Base-by-base conservation (phyloP, 768 basidiomycete genomes). In the Hirschioporus abietinus region DNA sequence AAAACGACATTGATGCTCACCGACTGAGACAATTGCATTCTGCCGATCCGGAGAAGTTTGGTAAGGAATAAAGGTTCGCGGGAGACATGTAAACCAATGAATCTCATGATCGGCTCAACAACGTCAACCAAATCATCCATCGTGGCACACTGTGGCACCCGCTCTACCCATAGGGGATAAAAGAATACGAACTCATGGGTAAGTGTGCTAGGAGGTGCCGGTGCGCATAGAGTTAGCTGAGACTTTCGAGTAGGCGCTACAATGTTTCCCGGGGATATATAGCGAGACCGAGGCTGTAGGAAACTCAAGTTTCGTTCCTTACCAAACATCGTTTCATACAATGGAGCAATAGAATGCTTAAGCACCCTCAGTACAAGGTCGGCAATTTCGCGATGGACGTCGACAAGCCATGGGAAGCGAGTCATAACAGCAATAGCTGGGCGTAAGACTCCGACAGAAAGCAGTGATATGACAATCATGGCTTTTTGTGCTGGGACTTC, bases 111-210 rank as follows among this genome's bases (percentile, higher is more conserved):
- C 18, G 93, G 91, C 68, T 94, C 88, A 27, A 93, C 82, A 59
- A 95, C 86, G 71, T 87, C 83, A 66, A 86, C 79, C 36, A 97
- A 75, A 71, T 96, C 95, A 58, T 89, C 88, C 63, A 87, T 73
- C 0, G 80, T 79, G 7, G 79, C 77, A 73, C 90, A 90, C 34
- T 87, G 70, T 5, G 92, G 92, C 34, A 96, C 79, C 63, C 83
- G 82, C 60, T 89, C 84, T 17, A 78, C 75, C 95, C 95, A 98
- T 66, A 88, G 82, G 15, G 93, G 91, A 75, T 89, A 96, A 83
- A 97, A 98, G 81, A 93, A 97, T 6, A 93, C 85, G 71, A 93
- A 96, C 63, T 90, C 87, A n/a, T 83, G 83, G 2, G 81, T 83
- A 65, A 79, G 84, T 24, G 93, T 95, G 70, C 86, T 84, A 0